These are phyloP conservation scores for Magnusiomyces sp. DNA, from an alignment of 1,139 yeast genomes.

Conservation along the genomic window DNA sequence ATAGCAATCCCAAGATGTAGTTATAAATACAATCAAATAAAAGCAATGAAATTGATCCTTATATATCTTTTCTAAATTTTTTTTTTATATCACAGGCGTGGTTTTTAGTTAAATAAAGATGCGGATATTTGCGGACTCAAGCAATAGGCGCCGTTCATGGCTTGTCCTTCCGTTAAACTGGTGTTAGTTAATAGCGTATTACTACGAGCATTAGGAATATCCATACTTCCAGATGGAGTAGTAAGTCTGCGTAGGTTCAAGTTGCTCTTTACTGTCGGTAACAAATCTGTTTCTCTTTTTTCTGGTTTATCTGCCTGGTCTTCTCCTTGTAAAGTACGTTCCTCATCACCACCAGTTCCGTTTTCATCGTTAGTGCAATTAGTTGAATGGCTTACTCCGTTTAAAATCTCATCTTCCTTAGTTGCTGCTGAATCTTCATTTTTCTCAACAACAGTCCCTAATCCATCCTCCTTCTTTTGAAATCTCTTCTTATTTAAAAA, in stretches of 20 bases:
- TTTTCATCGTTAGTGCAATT: background rate
- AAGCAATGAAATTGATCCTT: too few relatives aligned
- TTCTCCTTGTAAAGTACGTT: background rate
- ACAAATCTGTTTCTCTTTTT: constrained; percentile 26
- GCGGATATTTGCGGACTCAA: too few relatives aligned
- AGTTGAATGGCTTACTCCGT: background rate
- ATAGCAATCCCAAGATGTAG: too few relatives aligned
- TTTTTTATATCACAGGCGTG: too few relatives aligned
- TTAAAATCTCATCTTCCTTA: background rate
- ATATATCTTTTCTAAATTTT: too few relatives aligned
- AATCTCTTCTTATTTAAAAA: constrained; percentile 31
- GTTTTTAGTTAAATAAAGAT: too few relatives aligned
- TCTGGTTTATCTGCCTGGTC: constrained; percentile 6
- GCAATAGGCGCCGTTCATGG: too few relatives aligned
- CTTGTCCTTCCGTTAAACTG: too few relatives aligned
- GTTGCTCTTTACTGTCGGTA: constrained; percentile 31
- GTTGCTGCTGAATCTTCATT: background rate
- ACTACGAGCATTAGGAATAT: too few relatives aligned
- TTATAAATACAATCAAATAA: too few relatives aligned
- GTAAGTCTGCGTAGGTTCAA: constrained; percentile 21
- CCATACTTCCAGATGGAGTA: background rate
- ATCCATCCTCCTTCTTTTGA: constrained; percentile 7
- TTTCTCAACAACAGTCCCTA: background rate
- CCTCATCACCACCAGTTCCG: background rate
- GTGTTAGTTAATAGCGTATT: too few relatives aligned